phyloP scores from a whole-genome alignment of 164 flowering plant genomes.

The Piper betle region DNA sequence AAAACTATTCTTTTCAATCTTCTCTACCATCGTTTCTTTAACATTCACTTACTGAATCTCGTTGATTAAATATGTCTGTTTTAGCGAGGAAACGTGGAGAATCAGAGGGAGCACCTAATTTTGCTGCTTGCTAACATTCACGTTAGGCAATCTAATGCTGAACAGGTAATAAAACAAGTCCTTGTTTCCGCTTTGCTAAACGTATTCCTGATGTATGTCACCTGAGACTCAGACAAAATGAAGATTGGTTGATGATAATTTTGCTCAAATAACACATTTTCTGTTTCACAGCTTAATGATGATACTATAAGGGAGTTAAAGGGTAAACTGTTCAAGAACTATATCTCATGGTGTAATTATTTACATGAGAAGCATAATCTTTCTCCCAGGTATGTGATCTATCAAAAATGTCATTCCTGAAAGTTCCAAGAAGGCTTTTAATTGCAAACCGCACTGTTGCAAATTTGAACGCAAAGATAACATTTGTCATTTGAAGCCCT shows the following conservation, averaged over 20 bases:
- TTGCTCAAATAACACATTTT: not conserved
- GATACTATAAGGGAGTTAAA: conserved; percentile 36
- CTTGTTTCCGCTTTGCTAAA: not conserved
- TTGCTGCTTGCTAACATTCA: conserved; percentile 85
- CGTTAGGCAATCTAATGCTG: conserved; percentile 28
- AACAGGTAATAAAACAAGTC: conserved; percentile 26
- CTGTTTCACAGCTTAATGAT: conserved; percentile 34
- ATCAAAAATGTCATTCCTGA: not conserved
- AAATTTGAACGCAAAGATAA: not conserved
- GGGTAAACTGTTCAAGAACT: conserved; percentile 72
- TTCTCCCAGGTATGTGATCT: conserved; percentile 29
- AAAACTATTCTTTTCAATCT: not conserved
- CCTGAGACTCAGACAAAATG: not conserved
- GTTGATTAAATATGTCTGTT: not conserved
- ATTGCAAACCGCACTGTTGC: not conserved
- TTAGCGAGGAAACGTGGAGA: conserved; percentile 96
- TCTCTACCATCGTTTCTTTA: not conserved
- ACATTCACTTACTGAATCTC: not conserved
- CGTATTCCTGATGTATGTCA: not conserved
- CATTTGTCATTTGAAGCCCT: conserved; percentile 1
- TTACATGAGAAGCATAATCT: conserved; percentile 42
- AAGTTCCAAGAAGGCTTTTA: not conserved
- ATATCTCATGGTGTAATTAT: conserved; percentile 81
- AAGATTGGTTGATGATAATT: not conserved
- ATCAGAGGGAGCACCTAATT: conserved; percentile 96